Percentiles rank a stretch among this genome's conserved stretches.
These are phyloP conservation scores for Alternaria conjuncta DNA, from an alignment of 2,329 filamentous ascomycete genomes.

Conservation along the genomic window DNA sequence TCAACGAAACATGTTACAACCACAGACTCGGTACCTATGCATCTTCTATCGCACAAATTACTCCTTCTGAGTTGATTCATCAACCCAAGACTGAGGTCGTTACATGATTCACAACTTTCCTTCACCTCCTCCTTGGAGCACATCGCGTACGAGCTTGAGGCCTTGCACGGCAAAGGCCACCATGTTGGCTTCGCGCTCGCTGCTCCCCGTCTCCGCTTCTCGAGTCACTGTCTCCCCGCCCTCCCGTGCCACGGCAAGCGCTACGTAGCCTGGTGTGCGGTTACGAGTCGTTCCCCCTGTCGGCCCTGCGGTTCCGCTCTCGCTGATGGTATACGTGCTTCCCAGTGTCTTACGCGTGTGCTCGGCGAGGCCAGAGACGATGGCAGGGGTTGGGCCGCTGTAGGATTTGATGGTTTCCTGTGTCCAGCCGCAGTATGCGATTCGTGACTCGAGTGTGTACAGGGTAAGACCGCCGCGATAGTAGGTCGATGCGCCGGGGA, in stretches of 20 bases:
- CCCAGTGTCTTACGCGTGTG: constrained; percentile 63
- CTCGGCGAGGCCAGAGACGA: constrained; percentile 63
- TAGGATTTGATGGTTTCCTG: constrained; percentile 60
- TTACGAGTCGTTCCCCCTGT: constrained; percentile 63
- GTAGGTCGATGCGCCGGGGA: constrained; percentile 63
- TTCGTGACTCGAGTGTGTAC: constrained; percentile 65
- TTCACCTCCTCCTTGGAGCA: constrained; percentile 53
- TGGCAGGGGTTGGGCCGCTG: constrained; percentile 64
- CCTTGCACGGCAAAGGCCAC: constrained; percentile 65
- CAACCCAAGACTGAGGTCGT: not conserved
- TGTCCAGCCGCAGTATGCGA: constrained; percentile 68
- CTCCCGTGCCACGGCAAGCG: constrained; percentile 64
- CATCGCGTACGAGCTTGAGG: constrained; percentile 63
- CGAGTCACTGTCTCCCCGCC: constrained; percentile 59
- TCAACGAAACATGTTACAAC: not conserved
- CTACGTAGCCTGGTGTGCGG: constrained; percentile 67
- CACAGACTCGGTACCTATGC: not conserved
- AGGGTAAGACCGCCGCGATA: constrained; percentile 69
- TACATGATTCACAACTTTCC: constrained; percentile 44
- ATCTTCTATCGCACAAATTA: not conserved
- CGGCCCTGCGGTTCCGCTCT: constrained; percentile 70
- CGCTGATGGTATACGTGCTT: constrained; percentile 64
- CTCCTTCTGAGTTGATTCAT: not conserved
- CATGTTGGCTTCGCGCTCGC: constrained; percentile 67
- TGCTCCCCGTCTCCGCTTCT: constrained; percentile 63